Evolutionary conservation across 148 eudicot species (phyloP).

Genomic region (Nepenthes mirabilis): DNA sequence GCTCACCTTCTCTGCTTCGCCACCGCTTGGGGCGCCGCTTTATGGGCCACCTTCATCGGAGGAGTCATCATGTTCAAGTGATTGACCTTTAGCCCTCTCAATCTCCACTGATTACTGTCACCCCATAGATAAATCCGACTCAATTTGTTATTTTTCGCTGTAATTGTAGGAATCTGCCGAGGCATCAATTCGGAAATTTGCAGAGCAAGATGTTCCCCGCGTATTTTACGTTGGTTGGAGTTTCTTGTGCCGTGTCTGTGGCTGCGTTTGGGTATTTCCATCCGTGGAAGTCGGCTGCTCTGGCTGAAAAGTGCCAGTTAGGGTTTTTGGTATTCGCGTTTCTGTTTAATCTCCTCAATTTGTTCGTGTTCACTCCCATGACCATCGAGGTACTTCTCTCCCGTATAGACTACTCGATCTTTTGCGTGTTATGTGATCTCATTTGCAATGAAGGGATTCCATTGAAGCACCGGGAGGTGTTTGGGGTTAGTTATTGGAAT

Average conservation of each 20-base stretch:
- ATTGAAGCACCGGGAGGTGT: no score
- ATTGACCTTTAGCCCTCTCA: no score
- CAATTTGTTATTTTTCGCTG: conserved; percentile 1
- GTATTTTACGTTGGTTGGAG: conserved; percentile 77
- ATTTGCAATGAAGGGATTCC: no score
- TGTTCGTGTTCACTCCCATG: conserved; percentile 82
- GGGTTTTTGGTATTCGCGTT: conserved; percentile 67
- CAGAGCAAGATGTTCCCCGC: conserved; percentile 99
- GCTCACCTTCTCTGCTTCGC: conserved; percentile 81
- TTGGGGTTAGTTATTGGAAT: no score
- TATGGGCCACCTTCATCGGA: conserved; percentile 97
- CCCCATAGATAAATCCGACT: background rate
- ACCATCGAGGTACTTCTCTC: conserved; percentile 52
- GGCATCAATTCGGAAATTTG: conserved; percentile 94
- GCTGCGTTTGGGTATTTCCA: conserved; percentile 81
- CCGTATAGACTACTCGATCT: background rate
- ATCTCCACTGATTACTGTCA: background rate
- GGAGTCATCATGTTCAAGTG: conserved; percentile 99
- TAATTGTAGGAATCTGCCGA: conserved; percentile 71
- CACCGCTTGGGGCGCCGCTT: conserved; percentile 88
- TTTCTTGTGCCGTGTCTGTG: conserved; percentile 63
- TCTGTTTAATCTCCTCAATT: conserved; percentile 66
- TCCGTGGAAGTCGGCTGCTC: conserved; percentile 78
- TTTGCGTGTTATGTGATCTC: background rate
- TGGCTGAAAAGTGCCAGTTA: conserved; percentile 66